These are phyloP conservation scores for Tolypocladium amazonense DNA, from an alignment of 2,329 filamentous ascomycete species.

Conservation along the genomic window DNA sequence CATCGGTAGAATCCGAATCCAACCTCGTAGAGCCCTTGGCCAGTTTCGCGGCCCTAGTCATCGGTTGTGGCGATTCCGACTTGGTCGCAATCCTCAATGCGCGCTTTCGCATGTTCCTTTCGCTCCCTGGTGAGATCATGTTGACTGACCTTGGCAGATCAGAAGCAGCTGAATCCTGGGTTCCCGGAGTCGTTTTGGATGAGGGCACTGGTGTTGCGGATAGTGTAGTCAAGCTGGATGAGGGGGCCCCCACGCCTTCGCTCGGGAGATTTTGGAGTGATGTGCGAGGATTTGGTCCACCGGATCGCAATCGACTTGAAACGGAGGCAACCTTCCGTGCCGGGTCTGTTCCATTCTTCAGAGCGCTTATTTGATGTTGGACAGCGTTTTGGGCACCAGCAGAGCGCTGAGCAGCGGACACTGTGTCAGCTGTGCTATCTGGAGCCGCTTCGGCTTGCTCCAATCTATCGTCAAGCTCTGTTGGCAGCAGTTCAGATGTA, in stretches of 20 bases:
- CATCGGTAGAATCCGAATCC: slow-evolving; percentile 37
- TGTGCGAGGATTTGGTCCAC: slow-evolving; percentile 10
- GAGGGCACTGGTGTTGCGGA: slow-evolving; percentile 28
- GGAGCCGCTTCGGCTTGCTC: slow-evolving; percentile 7
- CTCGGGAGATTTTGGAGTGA: slow-evolving; percentile 9
- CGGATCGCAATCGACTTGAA: slow-evolving; percentile 4
- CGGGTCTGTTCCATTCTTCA: not conserved
- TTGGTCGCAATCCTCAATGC: slow-evolving; percentile 7
- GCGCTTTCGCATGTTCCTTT: slow-evolving; percentile 9
- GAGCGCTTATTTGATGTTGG: not conserved
- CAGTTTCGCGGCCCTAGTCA: slow-evolving; percentile 9
- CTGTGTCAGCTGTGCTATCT: not conserved
- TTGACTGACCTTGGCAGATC: slow-evolving; percentile 10
- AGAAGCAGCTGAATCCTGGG: slow-evolving; percentile 18
- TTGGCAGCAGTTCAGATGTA: slow-evolving; percentile 11
- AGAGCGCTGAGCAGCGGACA: not conserved
- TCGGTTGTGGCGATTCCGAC: slow-evolving; percentile 16
- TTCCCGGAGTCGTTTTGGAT: slow-evolving; percentile 23
- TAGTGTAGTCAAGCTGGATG: slow-evolving; percentile 29
- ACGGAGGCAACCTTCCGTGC: not conserved
- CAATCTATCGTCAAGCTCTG: slow-evolving; percentile 5
- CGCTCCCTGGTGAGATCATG: slow-evolving; percentile 12
- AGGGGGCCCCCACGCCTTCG: slow-evolving; percentile 10
- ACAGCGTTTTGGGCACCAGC: not conserved
- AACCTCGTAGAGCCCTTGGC: slow-evolving; percentile 15